Conservation (phyloP, 176 grass and related monocot species). For the Rhipidocladum racemiflorum region DNA sequence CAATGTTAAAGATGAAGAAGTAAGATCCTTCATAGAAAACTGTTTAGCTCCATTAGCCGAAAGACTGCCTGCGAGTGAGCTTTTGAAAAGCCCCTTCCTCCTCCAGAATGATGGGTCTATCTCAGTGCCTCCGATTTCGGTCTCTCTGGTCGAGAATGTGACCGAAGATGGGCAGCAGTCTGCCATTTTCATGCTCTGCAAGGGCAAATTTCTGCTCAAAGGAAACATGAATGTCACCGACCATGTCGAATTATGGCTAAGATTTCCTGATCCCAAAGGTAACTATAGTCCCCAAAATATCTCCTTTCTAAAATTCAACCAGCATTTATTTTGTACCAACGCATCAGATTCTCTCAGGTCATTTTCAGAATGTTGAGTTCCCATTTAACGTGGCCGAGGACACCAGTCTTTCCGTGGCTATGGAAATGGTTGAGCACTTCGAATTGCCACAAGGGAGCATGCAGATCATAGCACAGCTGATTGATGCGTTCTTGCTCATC, state of each 20-base stretch:
- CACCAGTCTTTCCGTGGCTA: slow-evolving; percentile 39
- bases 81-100: slow-evolving; percentile 46
- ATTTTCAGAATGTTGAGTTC: slow-evolving; percentile 28
- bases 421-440: slow-evolving; percentile 43
- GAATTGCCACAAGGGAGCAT: slow-evolving; percentile 24
- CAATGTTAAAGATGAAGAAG: slow-evolving; percentile 42
- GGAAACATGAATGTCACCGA: slow-evolving; percentile 8
- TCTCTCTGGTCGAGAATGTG: slow-evolving; percentile 31
- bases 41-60: slow-evolving; percentile 43
- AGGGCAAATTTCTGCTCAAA: slow-evolving; percentile 35
- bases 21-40: slow-evolving; percentile 54
- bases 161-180: not conserved
- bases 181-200: slow-evolving; percentile 24
- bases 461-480: slow-evolving; percentile 38
- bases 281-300: not conserved
- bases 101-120: slow-evolving; percentile 34
- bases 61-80: slow-evolving; percentile 28
- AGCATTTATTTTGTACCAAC: not conserved
- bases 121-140: slow-evolving; percentile 16
- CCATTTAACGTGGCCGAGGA: slow-evolving; percentile 29
- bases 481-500: slow-evolving; percentile 43
- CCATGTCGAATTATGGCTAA: slow-evolving; percentile 24
- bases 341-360: slow-evolving; percentile 31
- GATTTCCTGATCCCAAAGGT: slow-evolving; percentile 46
- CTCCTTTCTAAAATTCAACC: not conserved